phyloP scores from a whole-genome alignment of 805 yeast species.

The Ogataea sp. region DNA sequence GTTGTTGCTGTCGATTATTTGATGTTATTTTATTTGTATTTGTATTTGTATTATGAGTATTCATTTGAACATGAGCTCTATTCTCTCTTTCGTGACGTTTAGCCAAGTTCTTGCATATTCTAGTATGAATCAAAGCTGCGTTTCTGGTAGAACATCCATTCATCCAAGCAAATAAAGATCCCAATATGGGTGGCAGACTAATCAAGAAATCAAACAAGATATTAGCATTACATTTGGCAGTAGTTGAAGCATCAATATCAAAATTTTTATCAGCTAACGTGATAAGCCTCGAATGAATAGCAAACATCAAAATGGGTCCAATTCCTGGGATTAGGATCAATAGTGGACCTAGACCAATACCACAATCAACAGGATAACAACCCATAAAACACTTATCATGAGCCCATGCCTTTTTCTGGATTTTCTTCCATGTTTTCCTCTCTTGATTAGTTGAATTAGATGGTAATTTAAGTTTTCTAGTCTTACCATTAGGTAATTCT shows the following conservation, averaged over 20 bases:
- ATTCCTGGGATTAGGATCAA: constrained; percentile 60
- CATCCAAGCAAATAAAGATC: constrained; percentile 71
- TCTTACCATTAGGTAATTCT: constrained; percentile 37
- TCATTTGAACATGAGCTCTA: not conserved
- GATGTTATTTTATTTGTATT: too few species aligned
- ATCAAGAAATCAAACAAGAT: constrained; percentile 67
- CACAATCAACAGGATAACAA: constrained; percentile 65
- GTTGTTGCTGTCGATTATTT: not conserved
- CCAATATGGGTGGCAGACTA: constrained; percentile 74
- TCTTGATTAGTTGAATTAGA: constrained; percentile 50
- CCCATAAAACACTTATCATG: constrained; percentile 83
- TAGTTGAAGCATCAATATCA: constrained; percentile 47
- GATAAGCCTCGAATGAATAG: constrained; percentile 63
- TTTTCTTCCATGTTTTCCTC: constrained; percentile 57
- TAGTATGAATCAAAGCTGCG: constrained; percentile 67
- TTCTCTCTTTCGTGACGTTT: constrained; percentile 7
- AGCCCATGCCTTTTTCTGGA: constrained; percentile 78
- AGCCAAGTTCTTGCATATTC: constrained; percentile 12
- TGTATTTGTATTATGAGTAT: not conserved
- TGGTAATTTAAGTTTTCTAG: constrained; percentile 54
- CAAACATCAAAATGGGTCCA: constrained; percentile 82
- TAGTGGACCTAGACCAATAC: constrained; percentile 73
- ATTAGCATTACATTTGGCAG: constrained; percentile 69
- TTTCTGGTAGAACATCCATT: constrained; percentile 84
- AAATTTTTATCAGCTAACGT: constrained; percentile 49